A percentile compares a stretch with the other conserved stretches of the same genome.
Conservation (phyloP, 139 green algal species). For the Nannochloris sp. region DNA sequence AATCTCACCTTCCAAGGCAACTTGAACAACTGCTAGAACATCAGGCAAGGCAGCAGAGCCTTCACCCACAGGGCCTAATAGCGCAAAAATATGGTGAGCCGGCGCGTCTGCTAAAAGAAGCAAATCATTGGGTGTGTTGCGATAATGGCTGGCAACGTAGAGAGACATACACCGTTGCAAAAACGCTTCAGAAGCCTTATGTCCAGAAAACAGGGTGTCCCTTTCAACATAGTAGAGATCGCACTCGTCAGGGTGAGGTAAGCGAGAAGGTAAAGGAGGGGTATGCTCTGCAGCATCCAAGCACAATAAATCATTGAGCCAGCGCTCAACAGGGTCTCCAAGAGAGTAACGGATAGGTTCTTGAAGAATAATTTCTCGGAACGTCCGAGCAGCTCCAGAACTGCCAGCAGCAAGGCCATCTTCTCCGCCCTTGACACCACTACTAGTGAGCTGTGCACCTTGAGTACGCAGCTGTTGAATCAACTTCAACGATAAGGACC, state of each 20-base stretch:
- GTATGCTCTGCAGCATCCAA: slow-evolving; percentile 82
- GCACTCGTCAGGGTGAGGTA: slow-evolving; percentile 91
- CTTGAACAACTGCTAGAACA: slow-evolving; percentile 84
- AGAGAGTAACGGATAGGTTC: slow-evolving; percentile 91
- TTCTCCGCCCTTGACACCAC: slow-evolving; percentile 3
- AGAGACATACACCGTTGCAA: slow-evolving; percentile 88
- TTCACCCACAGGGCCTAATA: slow-evolving; percentile 86
- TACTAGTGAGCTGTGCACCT: slow-evolving; percentile 43
- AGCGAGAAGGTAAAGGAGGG: slow-evolving; percentile 49
- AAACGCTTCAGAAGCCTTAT: slow-evolving; percentile 75
- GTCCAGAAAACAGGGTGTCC: slow-evolving; percentile 95
- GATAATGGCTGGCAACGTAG: slow-evolving; percentile 93
- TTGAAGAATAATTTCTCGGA: slow-evolving; percentile 84
- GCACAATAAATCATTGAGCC: slow-evolving; percentile 91
- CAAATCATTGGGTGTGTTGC: slow-evolving; percentile 98
- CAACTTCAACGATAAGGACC: slow-evolving; percentile 91
- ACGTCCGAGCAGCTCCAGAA: slow-evolving; percentile 66
- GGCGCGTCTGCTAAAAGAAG: slow-evolving; percentile 84
- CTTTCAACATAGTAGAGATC: slow-evolving; percentile 94
- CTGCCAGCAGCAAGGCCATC: background rate
- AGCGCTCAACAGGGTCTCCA: slow-evolving; percentile 84
- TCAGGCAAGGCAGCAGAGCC: slow-evolving; percentile 60
- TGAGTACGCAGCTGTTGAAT: slow-evolving; percentile 83
- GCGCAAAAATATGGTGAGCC: slow-evolving; percentile 94
- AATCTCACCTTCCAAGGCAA: slow-evolving; percentile 89